phyloP scores from a whole-genome alignment of 176 grass and related monocot genomes.

The Bromus sterilis region DNA sequence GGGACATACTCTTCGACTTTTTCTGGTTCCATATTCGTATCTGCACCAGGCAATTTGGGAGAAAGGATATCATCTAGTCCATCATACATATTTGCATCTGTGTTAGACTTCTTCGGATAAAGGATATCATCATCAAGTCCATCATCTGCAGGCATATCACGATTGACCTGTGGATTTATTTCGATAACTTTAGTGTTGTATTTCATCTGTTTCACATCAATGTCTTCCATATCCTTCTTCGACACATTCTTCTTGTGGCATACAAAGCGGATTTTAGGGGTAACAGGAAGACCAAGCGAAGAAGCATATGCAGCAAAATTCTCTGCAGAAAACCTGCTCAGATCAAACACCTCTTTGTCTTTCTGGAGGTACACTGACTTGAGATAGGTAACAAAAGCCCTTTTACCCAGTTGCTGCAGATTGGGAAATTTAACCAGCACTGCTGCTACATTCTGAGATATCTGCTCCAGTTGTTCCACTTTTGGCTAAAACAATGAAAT shows the following conservation, averaged over 20 bases:
- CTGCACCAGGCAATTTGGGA: constrained; percentile 31
- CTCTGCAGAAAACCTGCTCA: constrained; percentile 64
- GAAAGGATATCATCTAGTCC: constrained; percentile 43
- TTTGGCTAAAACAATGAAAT: constrained; percentile 53
- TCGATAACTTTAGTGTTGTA: constrained; percentile 24
- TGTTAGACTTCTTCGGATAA: constrained; percentile 37
- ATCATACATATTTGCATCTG: constrained; percentile 19
- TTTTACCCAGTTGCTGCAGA: constrained; percentile 77
- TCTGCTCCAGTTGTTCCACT: constrained; percentile 59
- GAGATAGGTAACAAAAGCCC: constrained; percentile 79
- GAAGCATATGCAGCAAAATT: constrained; percentile 68
- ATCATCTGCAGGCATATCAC: constrained; percentile 22
- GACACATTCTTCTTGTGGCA: constrained; percentile 40
- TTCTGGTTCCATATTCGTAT: constrained; percentile 27
- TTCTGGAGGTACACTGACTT: constrained; percentile 56
- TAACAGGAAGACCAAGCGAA: constrained; percentile 70
- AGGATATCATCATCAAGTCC: constrained; percentile 63
- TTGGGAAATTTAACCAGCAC: constrained; percentile 68
- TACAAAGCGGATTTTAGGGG: constrained; percentile 64
- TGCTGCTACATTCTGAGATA: constrained; percentile 67
- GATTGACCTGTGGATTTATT: constrained; percentile 15
- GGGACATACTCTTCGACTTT: constrained; percentile 31
- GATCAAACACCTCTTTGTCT: constrained; percentile 77
- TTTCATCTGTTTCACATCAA: constrained; percentile 3
- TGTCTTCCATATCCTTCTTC: constrained; percentile 8